phyloP scores from a whole-genome alignment of 2,329 filamentous ascomycete species.

The Trichophyton equinum region DNA sequence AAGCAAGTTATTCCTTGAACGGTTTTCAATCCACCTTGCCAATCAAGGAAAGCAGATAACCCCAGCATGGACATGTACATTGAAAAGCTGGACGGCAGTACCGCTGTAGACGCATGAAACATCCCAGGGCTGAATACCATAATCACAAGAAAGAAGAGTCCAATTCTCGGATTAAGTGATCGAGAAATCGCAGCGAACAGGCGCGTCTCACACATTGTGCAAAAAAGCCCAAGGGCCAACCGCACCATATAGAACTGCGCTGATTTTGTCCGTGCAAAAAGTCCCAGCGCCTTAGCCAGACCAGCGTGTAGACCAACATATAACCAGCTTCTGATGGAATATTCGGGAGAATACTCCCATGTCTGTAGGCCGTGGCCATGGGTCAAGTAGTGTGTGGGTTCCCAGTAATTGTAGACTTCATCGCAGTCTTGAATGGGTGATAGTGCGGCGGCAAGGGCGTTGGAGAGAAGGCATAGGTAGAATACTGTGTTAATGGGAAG shows the following conservation, averaged over 20 bases:
- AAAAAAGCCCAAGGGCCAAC: conserved; percentile 58
- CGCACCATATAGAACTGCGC: conserved; percentile 80
- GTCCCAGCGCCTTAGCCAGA: conserved; percentile 52
- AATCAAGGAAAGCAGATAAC: conserved; percentile 80
- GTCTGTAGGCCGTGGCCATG: conserved; percentile 92
- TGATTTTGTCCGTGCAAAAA: conserved; percentile 39
- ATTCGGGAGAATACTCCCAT: conserved; percentile 96
- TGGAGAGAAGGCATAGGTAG: conserved; percentile 63
- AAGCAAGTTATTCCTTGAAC: conserved; percentile 83
- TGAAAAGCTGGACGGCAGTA: conserved; percentile 85
- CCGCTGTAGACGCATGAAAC: conserved; percentile 80
- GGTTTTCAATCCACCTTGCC: conserved; percentile 65
- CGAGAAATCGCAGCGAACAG: conserved; percentile 66
- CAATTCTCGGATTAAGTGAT: conserved; percentile 69
- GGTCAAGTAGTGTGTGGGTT: conserved; percentile 84
- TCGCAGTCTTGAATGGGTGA: conserved; percentile 96
- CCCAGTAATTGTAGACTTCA: conserved; percentile 99
- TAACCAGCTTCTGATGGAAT: conserved; percentile 88
- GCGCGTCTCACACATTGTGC: conserved; percentile 69
- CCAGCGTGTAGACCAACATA: conserved; percentile 72
- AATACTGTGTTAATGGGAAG: conserved; percentile 65
- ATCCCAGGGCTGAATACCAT: conserved; percentile 75
- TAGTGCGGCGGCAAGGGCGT: conserved; percentile 62
- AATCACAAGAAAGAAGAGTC: conserved; percentile 68
- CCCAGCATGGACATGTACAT: conserved; percentile 91